Evolutionary conservation across 2,329 filamentous ascomycete genomes (phyloP), one percentile per base, ranked within the genome.

Genomic region (Herpotrichia juniperi): DNA sequence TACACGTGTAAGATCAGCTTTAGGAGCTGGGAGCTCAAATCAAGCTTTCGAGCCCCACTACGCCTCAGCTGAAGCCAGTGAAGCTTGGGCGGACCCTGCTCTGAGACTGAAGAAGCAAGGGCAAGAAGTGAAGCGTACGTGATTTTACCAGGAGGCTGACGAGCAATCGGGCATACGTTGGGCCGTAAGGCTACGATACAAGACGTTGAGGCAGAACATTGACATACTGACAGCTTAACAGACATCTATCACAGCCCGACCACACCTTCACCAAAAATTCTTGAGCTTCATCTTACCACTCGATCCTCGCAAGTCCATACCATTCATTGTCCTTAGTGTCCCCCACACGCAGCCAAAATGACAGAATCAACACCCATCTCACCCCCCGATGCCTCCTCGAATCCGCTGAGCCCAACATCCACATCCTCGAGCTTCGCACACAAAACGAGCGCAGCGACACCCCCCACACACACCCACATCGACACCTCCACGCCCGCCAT

Each of bases 401-500:
- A 45, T 12, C 63, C 66, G 28, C 54, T 66, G 26, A 64, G 16
- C 65, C 69, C 31, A 42, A 68, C 46, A 35, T 50, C 5, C 62
- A 56, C 37, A 24, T 28, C 48, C 1, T 25, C 16, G n/a, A 54
- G 60, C 2, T 71, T 71, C 35, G 54, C 63, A 3, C 63, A 71
- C 51, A 64, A 66, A n/a, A 67, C 68, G 0, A 59, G 57, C 3
- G 46, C 58, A 1, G 52, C 63, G 6, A 63, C 61, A 10, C 34
- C 61, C 16, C 55, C 70, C 7, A 56, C 61, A 19, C 67, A 66
- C 6, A 66, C 71, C 0, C 65, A 71, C 32, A 72, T 79, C 54
- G 69, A 73, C 4, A 69, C 73, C 1, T 68, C 72, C 8, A 70
- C 73, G 1, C n/a, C n/a, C n/a, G n/a, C n/a, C n/a, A n/a, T n/a